These are phyloP conservation scores for Rhodotorula sp. DNA, from an alignment of 1,284 basidiomycete genomes.

Conservation along the genomic window DNA sequence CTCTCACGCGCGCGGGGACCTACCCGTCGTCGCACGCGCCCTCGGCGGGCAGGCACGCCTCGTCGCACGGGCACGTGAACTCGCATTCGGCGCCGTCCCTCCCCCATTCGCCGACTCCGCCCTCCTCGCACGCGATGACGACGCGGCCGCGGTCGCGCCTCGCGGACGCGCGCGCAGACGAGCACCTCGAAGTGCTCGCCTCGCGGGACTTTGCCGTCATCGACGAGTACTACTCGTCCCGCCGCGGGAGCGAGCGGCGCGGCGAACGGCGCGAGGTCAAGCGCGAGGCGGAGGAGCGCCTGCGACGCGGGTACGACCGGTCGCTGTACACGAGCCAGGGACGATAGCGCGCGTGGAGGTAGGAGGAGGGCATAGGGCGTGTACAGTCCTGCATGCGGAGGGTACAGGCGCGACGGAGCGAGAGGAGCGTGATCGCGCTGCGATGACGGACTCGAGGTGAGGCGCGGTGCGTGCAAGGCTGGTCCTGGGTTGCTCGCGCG, in stretches of 20 bases:
- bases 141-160: conserved; percentile 5
- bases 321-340: neutral
- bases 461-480: neutral
- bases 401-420: no score
- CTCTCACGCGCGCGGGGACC: neutral
- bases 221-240: conserved; percentile 15
- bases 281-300: conserved; percentile 23
- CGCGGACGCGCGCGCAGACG: conserved; percentile 7
- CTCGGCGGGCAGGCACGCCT: neutral
- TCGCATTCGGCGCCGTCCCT: neutral
- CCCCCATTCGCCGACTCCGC: neutral
- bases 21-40: neutral
- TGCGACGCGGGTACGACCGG: conserved; percentile 22
- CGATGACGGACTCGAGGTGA: no score
- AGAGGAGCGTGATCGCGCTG: no score
- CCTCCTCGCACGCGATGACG: neutral
- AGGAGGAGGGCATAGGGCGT: neutral
- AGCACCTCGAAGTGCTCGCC: conserved; percentile 20
- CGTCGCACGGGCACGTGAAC: neutral
- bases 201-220: conserved; percentile 21
- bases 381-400: neutral
- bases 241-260: neutral
- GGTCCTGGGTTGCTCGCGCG: neutral
- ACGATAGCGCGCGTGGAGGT: neutral
- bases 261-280: neutral